These are phyloP conservation scores for Brassica rapa DNA, from an alignment of 345 rosid species.

Conservation along the genomic window DNA sequence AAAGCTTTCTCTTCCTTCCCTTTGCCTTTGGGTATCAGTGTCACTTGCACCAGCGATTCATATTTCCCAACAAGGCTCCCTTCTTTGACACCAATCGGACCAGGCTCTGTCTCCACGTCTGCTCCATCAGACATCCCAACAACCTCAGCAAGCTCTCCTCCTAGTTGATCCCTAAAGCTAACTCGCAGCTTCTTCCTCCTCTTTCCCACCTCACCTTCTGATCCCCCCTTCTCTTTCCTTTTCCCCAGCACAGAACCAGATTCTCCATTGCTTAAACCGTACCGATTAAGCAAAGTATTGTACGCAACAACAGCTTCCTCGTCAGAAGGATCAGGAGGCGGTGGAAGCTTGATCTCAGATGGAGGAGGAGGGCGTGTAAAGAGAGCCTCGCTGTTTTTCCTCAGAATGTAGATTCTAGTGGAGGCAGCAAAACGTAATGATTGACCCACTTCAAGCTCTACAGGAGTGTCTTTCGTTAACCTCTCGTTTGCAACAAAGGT, in stretches of 20 bases:
- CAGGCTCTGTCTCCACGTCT: conserved; percentile 95
- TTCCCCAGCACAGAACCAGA: conserved; percentile 33
- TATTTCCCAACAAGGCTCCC: conserved; percentile 96
- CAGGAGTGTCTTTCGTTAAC: conserved; percentile 66
- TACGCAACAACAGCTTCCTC: conserved; percentile 84
- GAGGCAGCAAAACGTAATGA: conserved; percentile 94
- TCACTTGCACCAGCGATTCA: conserved; percentile 74
- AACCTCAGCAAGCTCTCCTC: conserved; percentile 85
- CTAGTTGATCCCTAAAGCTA: conserved; percentile 77
- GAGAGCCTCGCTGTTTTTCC: conserved; percentile 84
- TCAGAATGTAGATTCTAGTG: conserved; percentile 73
- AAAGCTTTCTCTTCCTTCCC: conserved; percentile 52
- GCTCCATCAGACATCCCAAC: conserved; percentile 95
- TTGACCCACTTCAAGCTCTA: conserved; percentile 86
- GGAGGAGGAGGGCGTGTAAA: conserved; percentile 62
- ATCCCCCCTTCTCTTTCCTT: conserved; percentile 58
- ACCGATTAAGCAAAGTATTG: conserved; percentile 82
- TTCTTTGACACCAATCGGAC: conserved; percentile 82
- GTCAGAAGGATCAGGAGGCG: conserved; percentile 77
- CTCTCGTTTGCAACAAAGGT: conserved; percentile 94
- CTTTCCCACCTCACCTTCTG: conserved; percentile 66
- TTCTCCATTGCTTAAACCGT: conserved; percentile 54
- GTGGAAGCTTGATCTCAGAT: conserved; percentile 69
- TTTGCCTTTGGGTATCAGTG: conserved; percentile 74
- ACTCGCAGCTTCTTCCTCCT: conserved; percentile 70